Evolutionary conservation across 2,329 filamentous ascomycete species (phyloP).

Genomic region (Orbilia javanica): DNA sequence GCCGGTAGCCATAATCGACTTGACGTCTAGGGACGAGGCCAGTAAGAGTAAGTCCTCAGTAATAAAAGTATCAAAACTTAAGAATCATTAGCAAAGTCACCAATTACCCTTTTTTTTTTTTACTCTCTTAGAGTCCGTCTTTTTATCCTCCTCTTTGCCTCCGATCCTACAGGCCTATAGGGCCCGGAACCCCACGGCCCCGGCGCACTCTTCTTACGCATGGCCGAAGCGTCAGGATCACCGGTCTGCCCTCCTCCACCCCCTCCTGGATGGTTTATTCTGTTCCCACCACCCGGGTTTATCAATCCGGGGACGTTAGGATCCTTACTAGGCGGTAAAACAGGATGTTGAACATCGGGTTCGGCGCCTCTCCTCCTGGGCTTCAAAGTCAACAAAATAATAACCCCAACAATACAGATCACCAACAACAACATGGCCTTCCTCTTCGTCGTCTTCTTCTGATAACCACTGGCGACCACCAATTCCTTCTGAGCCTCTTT

Average conservation of each 20-base stretch:
- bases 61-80: background rate
- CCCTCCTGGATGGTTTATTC: conserved; percentile 52
- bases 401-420: conserved; percentile 84
- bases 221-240: conserved; percentile 41
- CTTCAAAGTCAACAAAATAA: conserved; percentile 86
- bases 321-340: conserved; percentile 48
- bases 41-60: too few relatives aligned
- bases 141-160: conserved; percentile 7
- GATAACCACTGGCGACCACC: conserved; percentile 86
- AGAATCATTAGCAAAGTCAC: background rate
- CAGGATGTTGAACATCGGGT: conserved; percentile 32
- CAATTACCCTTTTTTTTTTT: background rate
- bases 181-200: conserved; percentile 6
- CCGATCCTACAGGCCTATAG: background rate
- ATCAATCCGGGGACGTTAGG: conserved; percentile 39
- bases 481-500: conserved; percentile 94
- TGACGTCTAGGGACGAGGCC: too few relatives aligned
- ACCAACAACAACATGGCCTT: conserved; percentile 92
- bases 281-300: conserved; percentile 55
- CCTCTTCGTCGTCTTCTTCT: conserved; percentile 86
- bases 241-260: conserved; percentile 30
- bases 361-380: conserved; percentile 68
- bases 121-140: background rate
- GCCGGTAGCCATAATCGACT: too few relatives aligned
- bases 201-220: background rate